These are phyloP conservation scores for Hypomyces rosellus DNA, from an alignment of 2,329 filamentous ascomycete species.

Conservation along the genomic window DNA sequence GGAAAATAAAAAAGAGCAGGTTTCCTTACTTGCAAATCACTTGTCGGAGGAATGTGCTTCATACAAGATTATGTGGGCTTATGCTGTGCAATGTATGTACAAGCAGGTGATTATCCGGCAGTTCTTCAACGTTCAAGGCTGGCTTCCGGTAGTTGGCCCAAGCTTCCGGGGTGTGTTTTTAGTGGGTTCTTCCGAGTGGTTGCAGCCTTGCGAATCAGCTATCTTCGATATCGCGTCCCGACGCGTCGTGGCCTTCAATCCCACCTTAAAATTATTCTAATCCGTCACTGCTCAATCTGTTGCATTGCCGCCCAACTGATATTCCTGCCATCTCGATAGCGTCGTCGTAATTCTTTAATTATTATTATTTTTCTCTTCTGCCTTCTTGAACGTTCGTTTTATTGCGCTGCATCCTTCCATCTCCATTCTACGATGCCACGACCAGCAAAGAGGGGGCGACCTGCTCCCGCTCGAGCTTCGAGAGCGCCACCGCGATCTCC, in stretches of 20 bases:
- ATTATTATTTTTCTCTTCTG: background rate
- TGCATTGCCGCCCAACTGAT: constrained; percentile 9
- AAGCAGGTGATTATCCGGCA: too few species aligned
- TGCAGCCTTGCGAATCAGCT: constrained; percentile 8
- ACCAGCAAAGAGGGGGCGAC: constrained; percentile 23
- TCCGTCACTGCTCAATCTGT: background rate
- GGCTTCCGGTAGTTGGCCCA: background rate
- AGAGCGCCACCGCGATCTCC: constrained; percentile 12
- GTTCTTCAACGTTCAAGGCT: too few species aligned
- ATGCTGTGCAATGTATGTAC: too few species aligned
- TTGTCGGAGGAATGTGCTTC: too few species aligned
- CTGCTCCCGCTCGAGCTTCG: constrained; percentile 18
- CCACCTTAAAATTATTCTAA: constrained; percentile 7
- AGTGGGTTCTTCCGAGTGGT: background rate
- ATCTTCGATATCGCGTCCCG: constrained; percentile 18
- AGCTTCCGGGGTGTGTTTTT: background rate
- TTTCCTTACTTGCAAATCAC: too few species aligned
- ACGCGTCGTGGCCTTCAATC: constrained; percentile 25
- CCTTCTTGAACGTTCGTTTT: background rate
- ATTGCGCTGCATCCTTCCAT: background rate
- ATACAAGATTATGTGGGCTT: too few species aligned
- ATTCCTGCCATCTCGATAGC: background rate
- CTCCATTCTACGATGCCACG: constrained; percentile 21
- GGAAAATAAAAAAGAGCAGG: too few species aligned
- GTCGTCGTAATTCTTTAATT: background rate